These are phyloP conservation scores for Earliella scabrosa DNA, from an alignment of 1,284 basidiomycete genomes.

Conservation along the genomic window DNA sequence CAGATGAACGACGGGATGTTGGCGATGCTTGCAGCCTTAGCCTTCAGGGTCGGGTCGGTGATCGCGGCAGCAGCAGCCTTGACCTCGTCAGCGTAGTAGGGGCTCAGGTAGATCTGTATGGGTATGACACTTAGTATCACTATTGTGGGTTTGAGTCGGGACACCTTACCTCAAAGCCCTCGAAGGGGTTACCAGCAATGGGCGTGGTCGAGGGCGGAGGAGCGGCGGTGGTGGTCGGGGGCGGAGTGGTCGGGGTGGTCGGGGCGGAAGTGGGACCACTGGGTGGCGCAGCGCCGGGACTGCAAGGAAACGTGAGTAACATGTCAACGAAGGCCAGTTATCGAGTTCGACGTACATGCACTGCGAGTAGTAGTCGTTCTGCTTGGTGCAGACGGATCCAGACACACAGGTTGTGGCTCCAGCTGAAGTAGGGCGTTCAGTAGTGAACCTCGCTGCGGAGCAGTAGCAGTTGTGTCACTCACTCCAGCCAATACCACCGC, in stretches of 20 bases:
- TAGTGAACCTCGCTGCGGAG: neutral
- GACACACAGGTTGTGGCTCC: constrained; percentile 51
- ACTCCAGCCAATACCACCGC: constrained; percentile 58
- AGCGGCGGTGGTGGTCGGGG: constrained; percentile 29
- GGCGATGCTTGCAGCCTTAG: constrained; percentile 55
- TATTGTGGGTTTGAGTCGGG: no score
- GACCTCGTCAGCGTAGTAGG: constrained; percentile 58
- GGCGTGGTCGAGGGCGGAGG: constrained; percentile 35
- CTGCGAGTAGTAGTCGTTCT: constrained; percentile 60
- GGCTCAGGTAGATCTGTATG: constrained; percentile 50
- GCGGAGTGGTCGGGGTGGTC: constrained; percentile 20
- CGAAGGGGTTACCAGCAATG: constrained; percentile 56
- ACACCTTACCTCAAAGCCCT: constrained; percentile 48
- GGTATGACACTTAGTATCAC: neutral
- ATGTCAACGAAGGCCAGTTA: neutral
- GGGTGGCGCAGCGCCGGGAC: constrained; percentile 5
- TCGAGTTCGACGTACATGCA: constrained; percentile 50
- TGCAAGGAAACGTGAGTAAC: neutral
- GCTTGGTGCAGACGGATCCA: constrained; percentile 41
- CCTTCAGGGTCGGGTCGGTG: constrained; percentile 48
- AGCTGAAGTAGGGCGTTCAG: constrained; percentile 33
- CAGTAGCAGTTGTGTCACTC: constrained; percentile 27
- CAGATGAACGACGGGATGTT: constrained; percentile 65
- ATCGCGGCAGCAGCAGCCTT: constrained; percentile 52
- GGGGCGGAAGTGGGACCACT: constrained; percentile 12